Evolutionary conservation across 768 basidiomycete species (phyloP).

Genomic region (Clavulina sp.): DNA sequence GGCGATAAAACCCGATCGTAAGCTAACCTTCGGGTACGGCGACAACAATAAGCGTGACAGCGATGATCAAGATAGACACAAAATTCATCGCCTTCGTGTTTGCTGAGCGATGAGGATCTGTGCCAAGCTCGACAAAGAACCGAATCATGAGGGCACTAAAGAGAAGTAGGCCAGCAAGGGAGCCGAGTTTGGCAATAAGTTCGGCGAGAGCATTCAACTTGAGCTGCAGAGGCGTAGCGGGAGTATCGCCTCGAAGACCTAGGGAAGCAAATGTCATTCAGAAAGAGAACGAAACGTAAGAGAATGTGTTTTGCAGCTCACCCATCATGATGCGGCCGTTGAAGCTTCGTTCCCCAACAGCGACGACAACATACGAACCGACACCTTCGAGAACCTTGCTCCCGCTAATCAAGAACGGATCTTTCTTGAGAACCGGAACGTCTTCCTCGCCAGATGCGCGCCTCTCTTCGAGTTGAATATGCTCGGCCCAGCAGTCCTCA

Average conservation of each 20-base stretch:
- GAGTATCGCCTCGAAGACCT: slow-evolving; percentile 76
- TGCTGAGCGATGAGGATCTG: slow-evolving; percentile 43
- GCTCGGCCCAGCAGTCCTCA: slow-evolving; percentile 58
- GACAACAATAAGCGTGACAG: slow-evolving; percentile 81
- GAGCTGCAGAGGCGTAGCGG: slow-evolving; percentile 82
- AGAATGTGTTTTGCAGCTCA: slow-evolving; percentile 21
- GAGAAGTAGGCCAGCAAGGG: slow-evolving; percentile 59
- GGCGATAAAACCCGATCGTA: background rate
- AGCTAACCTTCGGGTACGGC: slow-evolving; percentile 71
- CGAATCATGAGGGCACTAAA: slow-evolving; percentile 80
- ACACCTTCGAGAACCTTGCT: slow-evolving; percentile 90
- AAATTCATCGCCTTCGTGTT: slow-evolving; percentile 79
- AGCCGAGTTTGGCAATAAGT: slow-evolving; percentile 83
- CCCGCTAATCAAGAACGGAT: slow-evolving; percentile 85
- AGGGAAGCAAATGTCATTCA: slow-evolving; percentile 2
- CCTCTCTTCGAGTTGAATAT: slow-evolving; percentile 34
- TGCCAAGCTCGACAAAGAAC: slow-evolving; percentile 80
- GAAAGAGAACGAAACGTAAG: background rate
- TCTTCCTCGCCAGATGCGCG: slow-evolving; percentile 19
- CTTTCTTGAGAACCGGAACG: slow-evolving; percentile 35
- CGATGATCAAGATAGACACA: slow-evolving; percentile 83
- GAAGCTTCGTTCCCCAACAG: slow-evolving; percentile 84
- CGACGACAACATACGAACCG: slow-evolving; percentile 80
- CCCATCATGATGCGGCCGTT: slow-evolving; percentile 98
- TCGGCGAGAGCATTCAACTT: slow-evolving; percentile 93